Percentiles rank a stretch among this genome's conserved stretches.
These are phyloP conservation scores for Wickerhamiella kurtzmanii DNA, from an alignment of 805 yeast genomes.

Conservation along the genomic window DNA sequence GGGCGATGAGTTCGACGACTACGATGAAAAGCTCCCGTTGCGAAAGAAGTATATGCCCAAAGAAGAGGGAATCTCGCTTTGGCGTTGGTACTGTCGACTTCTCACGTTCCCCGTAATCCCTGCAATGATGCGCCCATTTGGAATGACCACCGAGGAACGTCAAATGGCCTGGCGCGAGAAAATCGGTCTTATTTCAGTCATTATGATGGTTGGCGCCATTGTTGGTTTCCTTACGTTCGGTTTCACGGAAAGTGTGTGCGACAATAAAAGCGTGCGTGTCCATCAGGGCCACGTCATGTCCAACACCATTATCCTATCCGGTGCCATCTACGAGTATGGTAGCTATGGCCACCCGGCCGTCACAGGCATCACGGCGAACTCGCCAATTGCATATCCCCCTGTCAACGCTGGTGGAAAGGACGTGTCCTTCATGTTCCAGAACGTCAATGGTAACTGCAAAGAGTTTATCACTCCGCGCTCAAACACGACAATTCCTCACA, in stretches of 20 bases:
- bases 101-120: slow-evolving; percentile 91
- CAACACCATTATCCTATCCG: slow-evolving; percentile 63
- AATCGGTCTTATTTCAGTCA: slow-evolving; percentile 68
- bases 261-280: slow-evolving; percentile 34
- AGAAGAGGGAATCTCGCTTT: slow-evolving; percentile 30
- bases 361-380: slow-evolving; percentile 52
- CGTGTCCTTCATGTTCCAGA: slow-evolving; percentile 63
- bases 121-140: slow-evolving; percentile 53
- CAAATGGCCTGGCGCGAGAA: slow-evolving; percentile 98
- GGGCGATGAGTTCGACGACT: background rate
- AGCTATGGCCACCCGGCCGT: slow-evolving; percentile 66
- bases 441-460: slow-evolving; percentile 84
- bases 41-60: slow-evolving; percentile 10
- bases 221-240: slow-evolving; percentile 88
- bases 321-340: slow-evolving; percentile 62
- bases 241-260: slow-evolving; percentile 71
- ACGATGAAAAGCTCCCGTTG: slow-evolving; percentile 4
- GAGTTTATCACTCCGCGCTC: slow-evolving; percentile 58
- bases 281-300: slow-evolving; percentile 44
- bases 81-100: slow-evolving; percentile 69
- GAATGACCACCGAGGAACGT: slow-evolving; percentile 64
- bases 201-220: slow-evolving; percentile 56
- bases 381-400: slow-evolving; percentile 75
- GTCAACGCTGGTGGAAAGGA: slow-evolving; percentile 54
- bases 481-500: slow-evolving; percentile 57